Evolutionary conservation across 805 yeast genomes (phyloP), one percentile per base, ranked within the genome.

Genomic region (Hanseniaspora vineae): DNA sequence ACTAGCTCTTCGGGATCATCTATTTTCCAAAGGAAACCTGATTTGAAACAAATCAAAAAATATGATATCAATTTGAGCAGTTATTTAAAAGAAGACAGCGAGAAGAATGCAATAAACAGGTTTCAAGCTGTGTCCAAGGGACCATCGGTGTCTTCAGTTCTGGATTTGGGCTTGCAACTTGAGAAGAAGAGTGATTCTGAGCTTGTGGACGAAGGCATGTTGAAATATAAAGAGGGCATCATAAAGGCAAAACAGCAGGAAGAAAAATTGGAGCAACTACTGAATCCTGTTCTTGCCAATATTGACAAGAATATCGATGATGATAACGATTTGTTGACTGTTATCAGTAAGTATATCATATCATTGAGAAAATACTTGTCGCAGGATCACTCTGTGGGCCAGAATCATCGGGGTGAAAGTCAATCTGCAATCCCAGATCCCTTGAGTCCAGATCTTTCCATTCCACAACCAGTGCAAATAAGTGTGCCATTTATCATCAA

Each of bases 391-490:
- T 23, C 29, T 4, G 6, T 23, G 6, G 29, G 8, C 29, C 29
- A 23, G 29, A 23, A 8, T 23, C 29, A 8, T 23, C 29, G 29
- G 6, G 29, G 29, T 4, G 29, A 23, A 4, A 23, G 8, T 23
- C 8, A 5, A 23, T 8, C 6, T 23, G 31, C 17, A 12, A 43
- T 32, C 6, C 39, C 17, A 29, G 42, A 44, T 44, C 42, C 42
- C n/a, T 9, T 37, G 15, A 23, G 17, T 10, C 11, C n/a, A 8
- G 31, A 37, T 11, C 9, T 37, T 6, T 13, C 12, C 17, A 44
- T 63, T n/a, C 65, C 66, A 9, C 53, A 54, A 32, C 67, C 67
- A 12, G 55, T 54, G 35, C 44, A 53, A 3, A 47, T 56, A 1
- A 60, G 64, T 3, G 39, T 60, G 19, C 66, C 66, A 4, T 56